Conservation (phyloP, 371 early-diverging fungal genomes). For the Batkoa obscura region DNA sequence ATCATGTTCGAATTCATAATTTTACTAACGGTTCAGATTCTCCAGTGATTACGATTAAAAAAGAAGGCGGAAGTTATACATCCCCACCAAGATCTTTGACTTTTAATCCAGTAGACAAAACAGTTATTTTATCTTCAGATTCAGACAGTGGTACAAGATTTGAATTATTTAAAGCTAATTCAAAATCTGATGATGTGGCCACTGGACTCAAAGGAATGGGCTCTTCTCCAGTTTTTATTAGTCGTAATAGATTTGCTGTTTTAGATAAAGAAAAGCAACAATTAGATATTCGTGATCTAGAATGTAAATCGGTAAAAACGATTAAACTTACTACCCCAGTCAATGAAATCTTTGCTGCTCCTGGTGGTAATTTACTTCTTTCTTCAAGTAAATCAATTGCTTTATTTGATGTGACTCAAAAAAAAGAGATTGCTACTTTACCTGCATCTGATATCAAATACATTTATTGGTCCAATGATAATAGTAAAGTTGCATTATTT, state of each 20-base stretch:
- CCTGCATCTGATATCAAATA: constrained; percentile 66
- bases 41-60: constrained; percentile 53
- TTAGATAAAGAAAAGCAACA: constrained; percentile 50
- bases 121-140: constrained; percentile 32
- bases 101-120: constrained; percentile 87
- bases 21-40: constrained; percentile 50
- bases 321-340: constrained; percentile 58
- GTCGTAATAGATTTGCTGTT: constrained; percentile 88
- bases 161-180: constrained; percentile 59
- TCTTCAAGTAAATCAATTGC: constrained; percentile 65
- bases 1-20: constrained; percentile 61
- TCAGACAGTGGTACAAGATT: constrained; percentile 79
- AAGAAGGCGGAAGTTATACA: constrained; percentile 38
- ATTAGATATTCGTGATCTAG: constrained; percentile 24
- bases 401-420: constrained; percentile 74
- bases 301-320: constrained; percentile 73
- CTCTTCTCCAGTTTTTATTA: constrained; percentile 73
- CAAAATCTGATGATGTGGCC: constrained; percentile 39
- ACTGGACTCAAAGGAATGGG: constrained; percentile 46
- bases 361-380: constrained; percentile 62
- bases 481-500: constrained; percentile 65
- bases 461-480: constrained; percentile 75
- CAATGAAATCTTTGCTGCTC: constrained; percentile 70
- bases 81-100: constrained; percentile 55
- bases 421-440: constrained; percentile 50